Conservation (phyloP, 1,284 basidiomycete species). For the Xerocomus amazonicus region DNA sequence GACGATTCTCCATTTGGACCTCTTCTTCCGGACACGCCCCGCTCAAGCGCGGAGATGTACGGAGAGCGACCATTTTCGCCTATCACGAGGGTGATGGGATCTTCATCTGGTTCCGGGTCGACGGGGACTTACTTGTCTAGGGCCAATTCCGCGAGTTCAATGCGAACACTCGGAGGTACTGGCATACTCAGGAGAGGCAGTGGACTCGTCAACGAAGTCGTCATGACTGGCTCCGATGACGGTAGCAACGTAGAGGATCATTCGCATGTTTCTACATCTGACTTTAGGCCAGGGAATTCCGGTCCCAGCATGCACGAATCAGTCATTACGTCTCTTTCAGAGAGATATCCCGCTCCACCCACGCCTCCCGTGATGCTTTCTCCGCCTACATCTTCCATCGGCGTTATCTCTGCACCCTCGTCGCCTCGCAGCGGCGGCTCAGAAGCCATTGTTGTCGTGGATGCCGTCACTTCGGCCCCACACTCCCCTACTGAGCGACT, state of each 20-base stretch:
- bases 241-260: conserved; percentile 1
- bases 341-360: conserved; percentile 31
- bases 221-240: background rate
- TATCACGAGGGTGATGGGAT: conserved; percentile 21
- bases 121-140: conserved; percentile 10
- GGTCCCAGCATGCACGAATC: conserved; percentile 8
- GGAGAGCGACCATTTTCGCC: conserved; percentile 29
- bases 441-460: conserved; percentile 13
- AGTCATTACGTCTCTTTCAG: conserved; percentile 29
- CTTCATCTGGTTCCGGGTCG: conserved; percentile 11
- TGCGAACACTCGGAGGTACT: conserved; percentile 13
- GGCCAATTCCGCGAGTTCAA: conserved; percentile 15
- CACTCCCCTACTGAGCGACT: background rate
- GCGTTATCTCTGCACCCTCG: conserved; percentile 24
- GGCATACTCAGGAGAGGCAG: conserved; percentile 17
- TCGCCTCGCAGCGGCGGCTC: conserved; percentile 21
- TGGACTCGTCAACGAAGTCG: conserved; percentile 20
- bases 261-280: background rate
- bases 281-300: background rate
- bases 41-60: conserved; percentile 31
- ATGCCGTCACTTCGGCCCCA: background rate
- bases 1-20: conserved; percentile 33
- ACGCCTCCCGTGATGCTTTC: conserved; percentile 31
- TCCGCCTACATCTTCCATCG: conserved; percentile 22
- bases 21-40: conserved; percentile 29